phyloP scores from a whole-genome alignment of 371 early-diverging fungal species.

The Lichtheimia corymbifera region DNA sequence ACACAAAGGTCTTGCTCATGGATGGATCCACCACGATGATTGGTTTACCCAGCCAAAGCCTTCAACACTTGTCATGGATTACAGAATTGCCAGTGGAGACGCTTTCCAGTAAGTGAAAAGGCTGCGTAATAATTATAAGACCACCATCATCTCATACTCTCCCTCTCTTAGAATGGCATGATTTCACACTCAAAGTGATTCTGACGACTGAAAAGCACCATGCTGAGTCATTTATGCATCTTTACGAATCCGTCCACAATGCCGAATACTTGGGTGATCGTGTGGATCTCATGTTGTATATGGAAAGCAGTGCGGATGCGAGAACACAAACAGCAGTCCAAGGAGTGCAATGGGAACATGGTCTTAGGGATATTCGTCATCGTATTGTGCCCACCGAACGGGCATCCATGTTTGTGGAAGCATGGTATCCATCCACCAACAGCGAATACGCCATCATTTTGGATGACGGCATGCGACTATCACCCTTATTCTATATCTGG shows the following conservation, averaged over 20 bases:
- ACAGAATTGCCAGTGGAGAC: constrained; percentile 5
- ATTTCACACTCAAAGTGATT: constrained; percentile 48
- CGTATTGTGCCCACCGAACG: constrained; percentile 54
- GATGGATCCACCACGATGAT: background rate
- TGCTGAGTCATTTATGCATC: constrained; percentile 48
- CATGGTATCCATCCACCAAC: constrained; percentile 61
- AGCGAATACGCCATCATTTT: constrained; percentile 58
- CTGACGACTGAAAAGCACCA: constrained; percentile 52
- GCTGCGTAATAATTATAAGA: background rate
- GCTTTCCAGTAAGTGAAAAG: constrained; percentile 1
- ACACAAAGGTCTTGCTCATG: too few relatives aligned
- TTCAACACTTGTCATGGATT: constrained; percentile 6
- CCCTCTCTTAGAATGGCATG: constrained; percentile 55
- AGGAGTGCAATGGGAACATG: constrained; percentile 52
- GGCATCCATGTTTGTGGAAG: constrained; percentile 57
- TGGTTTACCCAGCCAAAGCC: background rate
- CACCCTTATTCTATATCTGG: constrained; percentile 59
- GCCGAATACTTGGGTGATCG: constrained; percentile 57
- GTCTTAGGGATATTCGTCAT: constrained; percentile 50
- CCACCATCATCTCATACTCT: background rate
- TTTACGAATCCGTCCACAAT: constrained; percentile 43
- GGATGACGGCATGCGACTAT: constrained; percentile 61
- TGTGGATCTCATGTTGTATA: constrained; percentile 52
- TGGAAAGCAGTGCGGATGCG: constrained; percentile 51
- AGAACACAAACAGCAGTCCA: constrained; percentile 43